Percentiles rank a stretch among this genome's conserved stretches.
Conservation (phyloP, 345 rosid genomes). For the Ceriops tagal region DNA sequence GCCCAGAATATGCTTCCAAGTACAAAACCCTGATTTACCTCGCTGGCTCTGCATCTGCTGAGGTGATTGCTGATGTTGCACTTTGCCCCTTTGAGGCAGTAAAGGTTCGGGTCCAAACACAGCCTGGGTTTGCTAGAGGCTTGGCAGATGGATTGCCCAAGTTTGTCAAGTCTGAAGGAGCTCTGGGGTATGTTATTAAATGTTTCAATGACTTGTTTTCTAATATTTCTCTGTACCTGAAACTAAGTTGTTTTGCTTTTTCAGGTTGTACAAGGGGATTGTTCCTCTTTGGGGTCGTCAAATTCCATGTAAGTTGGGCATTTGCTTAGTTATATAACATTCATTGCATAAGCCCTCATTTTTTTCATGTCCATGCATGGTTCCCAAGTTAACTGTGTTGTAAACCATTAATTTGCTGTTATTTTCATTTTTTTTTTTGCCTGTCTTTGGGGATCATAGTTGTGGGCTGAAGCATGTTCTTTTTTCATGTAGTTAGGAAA, state of each 20-base stretch:
- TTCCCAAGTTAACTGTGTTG: too few relatives aligned
- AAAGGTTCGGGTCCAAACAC: slow-evolving; percentile 97
- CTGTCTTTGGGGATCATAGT: too few relatives aligned
- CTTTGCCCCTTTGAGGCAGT: slow-evolving; percentile 99
- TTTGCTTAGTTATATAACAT: not conserved
- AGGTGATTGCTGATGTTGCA: slow-evolving; percentile 83
- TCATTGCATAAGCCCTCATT: not conserved
- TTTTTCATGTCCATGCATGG: too few relatives aligned
- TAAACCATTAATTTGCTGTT: too few relatives aligned
- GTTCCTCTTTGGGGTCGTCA: slow-evolving; percentile 99
- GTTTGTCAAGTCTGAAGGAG: slow-evolving; percentile 85
- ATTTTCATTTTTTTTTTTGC: not conserved
- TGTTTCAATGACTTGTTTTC: not conserved
- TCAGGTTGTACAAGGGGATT: slow-evolving; percentile 91
- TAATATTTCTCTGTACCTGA: not conserved
- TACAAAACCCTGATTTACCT: slow-evolving; percentile 97
- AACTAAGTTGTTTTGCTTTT: slow-evolving; percentile 16
- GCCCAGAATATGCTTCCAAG: slow-evolving; percentile 77
- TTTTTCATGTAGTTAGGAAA: too few relatives aligned
- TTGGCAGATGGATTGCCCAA: slow-evolving; percentile 91
- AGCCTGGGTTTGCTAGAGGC: slow-evolving; percentile 98
- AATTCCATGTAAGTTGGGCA: slow-evolving; percentile 77
- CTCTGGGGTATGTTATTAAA: slow-evolving; percentile 61
- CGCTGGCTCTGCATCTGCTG: slow-evolving; percentile 99
- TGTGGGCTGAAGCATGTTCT: too few relatives aligned